Conservation (phyloP, 768 basidiomycete species). For the Boletus huronensis region DNA sequence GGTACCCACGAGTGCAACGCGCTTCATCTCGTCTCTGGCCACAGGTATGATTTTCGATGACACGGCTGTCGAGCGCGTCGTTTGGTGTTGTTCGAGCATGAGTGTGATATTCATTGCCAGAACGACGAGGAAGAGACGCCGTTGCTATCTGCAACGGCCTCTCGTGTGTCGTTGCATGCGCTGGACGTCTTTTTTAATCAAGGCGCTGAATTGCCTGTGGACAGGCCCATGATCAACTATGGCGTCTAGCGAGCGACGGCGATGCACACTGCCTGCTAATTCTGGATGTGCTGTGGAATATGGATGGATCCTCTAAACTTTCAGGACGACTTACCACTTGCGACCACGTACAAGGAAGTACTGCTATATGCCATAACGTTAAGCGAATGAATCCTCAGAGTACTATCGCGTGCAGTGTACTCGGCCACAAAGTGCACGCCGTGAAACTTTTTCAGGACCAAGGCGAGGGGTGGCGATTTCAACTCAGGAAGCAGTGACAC, state of each 20-base stretch:
- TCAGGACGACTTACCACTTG: neutral
- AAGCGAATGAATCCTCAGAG: too few relatives aligned
- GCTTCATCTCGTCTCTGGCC: too few relatives aligned
- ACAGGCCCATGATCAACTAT: neutral
- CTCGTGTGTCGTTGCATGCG: too few relatives aligned
- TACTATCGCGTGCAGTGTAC: neutral
- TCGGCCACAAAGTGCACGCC: neutral
- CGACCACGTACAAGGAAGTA: neutral
- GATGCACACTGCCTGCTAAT: too few relatives aligned
- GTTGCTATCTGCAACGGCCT: too few relatives aligned
- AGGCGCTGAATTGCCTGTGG: neutral
- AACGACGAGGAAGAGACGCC: too few relatives aligned
- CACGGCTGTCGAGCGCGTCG: too few relatives aligned
- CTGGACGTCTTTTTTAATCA: neutral
- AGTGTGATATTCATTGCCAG: too few relatives aligned
- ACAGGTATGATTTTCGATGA: too few relatives aligned
- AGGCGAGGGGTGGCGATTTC: neutral
- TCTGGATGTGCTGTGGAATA: neutral
- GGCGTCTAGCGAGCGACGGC: too few relatives aligned
- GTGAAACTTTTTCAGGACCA: neutral
- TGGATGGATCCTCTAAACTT: neutral
- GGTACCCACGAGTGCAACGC: too few relatives aligned
- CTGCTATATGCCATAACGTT: neutral
- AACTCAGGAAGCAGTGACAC: neutral
- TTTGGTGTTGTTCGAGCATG: too few relatives aligned